Percentiles rank a stretch among this genome's conserved stretches.
Evolutionary conservation across 768 basidiomycete genomes (phyloP).

Genomic region (Auriscalpium microsporum): DNA sequence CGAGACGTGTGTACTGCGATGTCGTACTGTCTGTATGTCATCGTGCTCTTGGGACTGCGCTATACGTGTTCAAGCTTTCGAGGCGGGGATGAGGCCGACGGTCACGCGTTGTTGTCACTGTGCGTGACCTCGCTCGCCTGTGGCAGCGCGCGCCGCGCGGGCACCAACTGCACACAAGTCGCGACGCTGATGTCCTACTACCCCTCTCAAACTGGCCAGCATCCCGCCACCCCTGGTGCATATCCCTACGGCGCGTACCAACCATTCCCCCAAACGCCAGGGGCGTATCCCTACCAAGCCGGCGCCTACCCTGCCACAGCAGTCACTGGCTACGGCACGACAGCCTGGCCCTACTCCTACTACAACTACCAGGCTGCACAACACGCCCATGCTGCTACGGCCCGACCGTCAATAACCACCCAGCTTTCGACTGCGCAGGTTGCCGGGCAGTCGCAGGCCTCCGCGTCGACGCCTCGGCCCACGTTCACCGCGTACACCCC

Average conservation of each 20-base stretch:
- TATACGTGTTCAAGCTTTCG: too few relatives aligned
- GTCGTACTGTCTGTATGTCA: too few relatives aligned
- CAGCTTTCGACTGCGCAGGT: slow-evolving; percentile 9
- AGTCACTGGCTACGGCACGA: slow-evolving; percentile 53
- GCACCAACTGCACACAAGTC: too few relatives aligned
- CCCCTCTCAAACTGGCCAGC: slow-evolving; percentile 16
- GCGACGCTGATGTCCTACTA: slow-evolving; percentile 23
- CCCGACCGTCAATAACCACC: slow-evolving; percentile 10
- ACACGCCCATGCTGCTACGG: slow-evolving; percentile 20
- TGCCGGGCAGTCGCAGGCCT: not conserved
- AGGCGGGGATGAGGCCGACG: too few relatives aligned
- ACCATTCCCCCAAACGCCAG: slow-evolving; percentile 28
- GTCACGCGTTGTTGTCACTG: too few relatives aligned
- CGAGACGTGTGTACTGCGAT: too few relatives aligned
- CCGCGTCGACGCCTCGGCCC: not conserved
- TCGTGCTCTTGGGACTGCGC: too few relatives aligned
- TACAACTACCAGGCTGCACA: slow-evolving; percentile 32
- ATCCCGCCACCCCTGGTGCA: slow-evolving; percentile 36
- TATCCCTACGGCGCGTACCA: slow-evolving; percentile 62
- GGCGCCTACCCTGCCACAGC: slow-evolving; percentile 50
- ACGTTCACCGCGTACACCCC: slow-evolving; percentile 31
- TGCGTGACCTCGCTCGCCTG: too few relatives aligned
- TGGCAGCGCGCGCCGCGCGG: too few relatives aligned
- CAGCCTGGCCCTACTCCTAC: slow-evolving; percentile 59
- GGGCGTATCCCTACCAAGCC: slow-evolving; percentile 42